Base-by-base conservation (phyloP, 805 yeast species). In the Sugiyamaella valdiviana region DNA sequence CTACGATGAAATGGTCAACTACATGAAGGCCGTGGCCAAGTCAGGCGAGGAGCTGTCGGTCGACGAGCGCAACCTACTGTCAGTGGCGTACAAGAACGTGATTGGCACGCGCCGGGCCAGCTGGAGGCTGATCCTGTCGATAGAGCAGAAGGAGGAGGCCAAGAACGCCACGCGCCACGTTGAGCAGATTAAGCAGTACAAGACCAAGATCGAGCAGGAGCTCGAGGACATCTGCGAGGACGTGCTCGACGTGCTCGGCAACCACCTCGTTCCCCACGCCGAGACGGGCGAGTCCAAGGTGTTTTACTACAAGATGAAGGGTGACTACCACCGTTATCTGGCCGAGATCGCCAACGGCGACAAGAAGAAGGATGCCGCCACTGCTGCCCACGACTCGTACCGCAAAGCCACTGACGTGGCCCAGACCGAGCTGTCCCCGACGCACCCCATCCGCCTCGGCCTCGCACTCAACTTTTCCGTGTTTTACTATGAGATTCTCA, bases 21-120 rank as follows among this genome's bases (percentile, higher is more conserved):
- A 87, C 77, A 93, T 91, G 98, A 93, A 91, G 75, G 86, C 88
- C 53, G 96, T 54, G 91, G 96, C 64, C 87, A 88, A 63, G 54
- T 57, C 61, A 57, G 72, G 70, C 50, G 55, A 62, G 74, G 99
- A 93, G 73, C 77, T 91, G 63, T 83, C 96, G 40, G 97, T 93
- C 56, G 99, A 91, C 77, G 99, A 91, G 77, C 91, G 99, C 73
- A 91, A 91, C 75, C 79, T 91, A 61, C 80, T 91, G 63, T 87
- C 96, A 22, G 99, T 91, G 61, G 99, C 99, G 55, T 91, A 93
- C 81, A 91, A 91, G 76, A 91, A 91, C 66, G 99, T 93, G 50
- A 91, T 91, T 69, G 99, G 99, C 67, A 96, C 98, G 54, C 91
- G 98, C 68, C 93, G 99, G 75, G 99, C 99, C 55, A 89, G 97